These are phyloP conservation scores for Eucalyptus paniculata DNA, from an alignment of 345 rosid genomes.

Conservation along the genomic window DNA sequence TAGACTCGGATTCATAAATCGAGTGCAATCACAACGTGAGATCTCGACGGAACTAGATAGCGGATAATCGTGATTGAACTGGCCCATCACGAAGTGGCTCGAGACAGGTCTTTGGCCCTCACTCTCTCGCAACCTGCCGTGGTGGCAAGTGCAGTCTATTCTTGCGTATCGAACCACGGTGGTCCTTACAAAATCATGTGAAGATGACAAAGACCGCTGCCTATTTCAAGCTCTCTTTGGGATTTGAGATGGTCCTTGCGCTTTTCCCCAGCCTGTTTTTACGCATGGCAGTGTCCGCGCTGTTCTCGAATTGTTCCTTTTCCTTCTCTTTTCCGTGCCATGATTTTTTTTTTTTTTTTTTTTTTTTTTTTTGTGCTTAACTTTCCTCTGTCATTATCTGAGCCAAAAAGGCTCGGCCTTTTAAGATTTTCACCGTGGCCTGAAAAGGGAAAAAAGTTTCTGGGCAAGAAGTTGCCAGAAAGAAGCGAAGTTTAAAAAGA, in stretches of 20 bases:
- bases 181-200: not conserved
- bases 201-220: not conserved
- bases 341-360: not conserved
- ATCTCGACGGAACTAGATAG: not conserved
- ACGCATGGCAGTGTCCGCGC: not conserved
- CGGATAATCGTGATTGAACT: not conserved
- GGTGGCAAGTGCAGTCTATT: not conserved
- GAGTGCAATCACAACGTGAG: not conserved
- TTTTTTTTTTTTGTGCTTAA: not conserved
- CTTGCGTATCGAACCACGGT: not conserved
- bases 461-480: not conserved
- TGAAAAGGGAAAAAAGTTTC: not conserved
- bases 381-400: not conserved
- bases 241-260: not conserved
- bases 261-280: not conserved
- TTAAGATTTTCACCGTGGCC: not conserved
- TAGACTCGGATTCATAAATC: not conserved
- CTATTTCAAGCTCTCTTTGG: not conserved
- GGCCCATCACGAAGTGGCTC: not conserved
- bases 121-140: not conserved
- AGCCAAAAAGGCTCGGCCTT: not conserved
- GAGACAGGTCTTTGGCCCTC: not conserved
- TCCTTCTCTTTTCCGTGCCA: not conserved
- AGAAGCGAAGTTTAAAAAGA: not conserved
- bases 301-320: not conserved